Evolutionary conservation across 2,329 filamentous ascomycete species (phyloP), one percentile per base, ranked within the genome.

Genomic region (Arthroderma sp.): DNA sequence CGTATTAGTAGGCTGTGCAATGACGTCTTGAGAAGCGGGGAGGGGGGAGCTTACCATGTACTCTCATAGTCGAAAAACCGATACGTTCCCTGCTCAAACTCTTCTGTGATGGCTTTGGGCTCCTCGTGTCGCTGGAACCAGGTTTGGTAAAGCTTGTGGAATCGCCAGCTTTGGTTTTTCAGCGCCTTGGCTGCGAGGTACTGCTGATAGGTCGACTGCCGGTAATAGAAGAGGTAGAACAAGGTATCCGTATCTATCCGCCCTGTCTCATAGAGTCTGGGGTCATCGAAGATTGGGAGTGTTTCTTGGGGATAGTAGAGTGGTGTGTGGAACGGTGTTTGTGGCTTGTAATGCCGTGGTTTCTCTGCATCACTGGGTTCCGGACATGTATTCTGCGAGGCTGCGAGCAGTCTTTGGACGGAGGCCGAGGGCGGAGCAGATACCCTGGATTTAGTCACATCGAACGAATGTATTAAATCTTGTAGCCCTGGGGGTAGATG

Each of bases 41-140:
- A 7, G 32, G 32, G n/a, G 32, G 46, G 36, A 43, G 71, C 83
- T 67, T 68, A 95, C 91, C 91, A 98, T 59, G 91, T 98, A 65
- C 85, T 94, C 68, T 98, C 91, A 61, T 98, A 98, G 67, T 98
- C 91, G 65, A 98, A 98, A 72, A 98, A 98, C 42, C 91, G 81
- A 70, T 98, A 98, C 27, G 91, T 98, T 50, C 91, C 91, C 67
- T 98, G 91, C 68, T 98, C 91, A 60, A 86, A 96, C 67, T 98
- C 91, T 65, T 98, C 91, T 0, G 91, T 96, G 59, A 98, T 98
- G 55, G 81, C 88, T 72, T 98, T 98, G 11, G 91, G 91, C 69
- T 98, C 91, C 61, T 98, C 91, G 54, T 98, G 91, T 42, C 91
- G 77, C 65, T 98, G 91, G 60, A 98, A 98, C 91, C 91, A 98